Conservation (phyloP, 73 alveolate species). For the Paramecium octaurelia region DNA sequence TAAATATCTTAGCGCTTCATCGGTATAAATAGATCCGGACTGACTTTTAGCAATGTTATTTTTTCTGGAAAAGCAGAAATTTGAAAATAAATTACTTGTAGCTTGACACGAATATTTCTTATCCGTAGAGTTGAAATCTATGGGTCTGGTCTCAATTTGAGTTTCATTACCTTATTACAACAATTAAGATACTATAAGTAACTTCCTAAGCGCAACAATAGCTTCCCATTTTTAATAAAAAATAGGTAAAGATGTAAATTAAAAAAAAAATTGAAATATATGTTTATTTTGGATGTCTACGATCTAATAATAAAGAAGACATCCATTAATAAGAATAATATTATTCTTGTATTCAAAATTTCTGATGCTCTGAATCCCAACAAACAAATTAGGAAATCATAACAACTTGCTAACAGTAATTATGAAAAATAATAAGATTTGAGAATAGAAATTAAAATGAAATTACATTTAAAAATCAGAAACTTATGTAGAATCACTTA, state of each 20-base stretch:
- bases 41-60: not conserved
- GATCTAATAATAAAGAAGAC: not conserved
- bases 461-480: too few relatives aligned
- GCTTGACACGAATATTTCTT: not conserved
- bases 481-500: too few relatives aligned
- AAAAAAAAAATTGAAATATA: not conserved
- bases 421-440: too few relatives aligned
- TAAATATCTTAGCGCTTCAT: conserved; percentile 28
- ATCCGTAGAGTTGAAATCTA: not conserved
- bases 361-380: too few relatives aligned
- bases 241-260: not conserved
- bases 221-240: not conserved
- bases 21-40: not conserved
- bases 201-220: not conserved
- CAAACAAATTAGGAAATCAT: too few relatives aligned
- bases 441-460: too few relatives aligned
- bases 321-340: too few relatives aligned
- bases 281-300: not conserved
- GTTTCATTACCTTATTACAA: not conserved
- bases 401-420: too few relatives aligned
- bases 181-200: not conserved
- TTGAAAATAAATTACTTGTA: not conserved
- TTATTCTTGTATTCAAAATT: too few relatives aligned
- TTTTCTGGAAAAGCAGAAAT: not conserved
- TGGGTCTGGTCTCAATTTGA: not conserved